Conservation (phyloP, 2,329 filamentous ascomycete species). For the Xylaria sp. region DNA sequence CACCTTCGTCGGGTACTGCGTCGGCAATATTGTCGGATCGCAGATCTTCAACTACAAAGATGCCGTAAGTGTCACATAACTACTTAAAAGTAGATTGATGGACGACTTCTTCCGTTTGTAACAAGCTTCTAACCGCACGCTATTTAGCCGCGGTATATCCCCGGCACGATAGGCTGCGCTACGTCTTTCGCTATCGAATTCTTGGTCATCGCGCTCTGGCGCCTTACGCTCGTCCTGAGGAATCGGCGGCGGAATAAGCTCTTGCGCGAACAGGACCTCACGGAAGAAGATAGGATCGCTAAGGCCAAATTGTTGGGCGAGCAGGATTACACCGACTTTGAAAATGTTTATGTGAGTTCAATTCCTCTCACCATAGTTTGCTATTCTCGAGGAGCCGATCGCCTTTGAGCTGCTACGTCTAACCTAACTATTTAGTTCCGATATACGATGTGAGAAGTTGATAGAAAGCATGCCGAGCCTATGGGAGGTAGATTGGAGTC, state of each 20-base stretch:
- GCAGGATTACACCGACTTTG: constrained; percentile 53
- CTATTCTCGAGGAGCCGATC: background rate
- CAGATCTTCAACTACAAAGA: constrained; percentile 59
- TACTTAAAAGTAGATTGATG: background rate
- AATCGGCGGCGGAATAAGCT: constrained; percentile 52
- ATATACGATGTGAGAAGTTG: constrained; percentile 42
- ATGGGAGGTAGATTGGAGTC: background rate
- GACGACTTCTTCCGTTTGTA: background rate
- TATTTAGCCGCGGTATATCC: constrained; percentile 55
- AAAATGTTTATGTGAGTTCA: constrained; percentile 52
- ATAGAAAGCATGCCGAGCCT: too few species aligned
- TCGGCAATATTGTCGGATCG: constrained; percentile 60
- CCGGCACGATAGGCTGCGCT: constrained; percentile 55
- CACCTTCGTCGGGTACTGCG: constrained; percentile 60
- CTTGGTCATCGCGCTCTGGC: constrained; percentile 54
- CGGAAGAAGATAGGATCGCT: constrained; percentile 50
- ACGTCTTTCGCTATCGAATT: constrained; percentile 54
- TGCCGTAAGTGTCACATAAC: constrained; percentile 46
- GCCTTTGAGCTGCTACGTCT: background rate
- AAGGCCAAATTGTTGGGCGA: constrained; percentile 52
- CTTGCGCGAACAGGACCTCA: constrained; percentile 48
- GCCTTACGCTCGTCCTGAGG: constrained; percentile 54
- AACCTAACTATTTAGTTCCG: constrained; percentile 40
- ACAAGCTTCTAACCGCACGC: constrained; percentile 5
- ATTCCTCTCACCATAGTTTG: background rate